A percentile compares a stretch with the other conserved stretches of the same genome.
phyloP scores from a whole-genome alignment of 2,329 filamentous ascomycete genomes.

The Xylaria sp. region DNA sequence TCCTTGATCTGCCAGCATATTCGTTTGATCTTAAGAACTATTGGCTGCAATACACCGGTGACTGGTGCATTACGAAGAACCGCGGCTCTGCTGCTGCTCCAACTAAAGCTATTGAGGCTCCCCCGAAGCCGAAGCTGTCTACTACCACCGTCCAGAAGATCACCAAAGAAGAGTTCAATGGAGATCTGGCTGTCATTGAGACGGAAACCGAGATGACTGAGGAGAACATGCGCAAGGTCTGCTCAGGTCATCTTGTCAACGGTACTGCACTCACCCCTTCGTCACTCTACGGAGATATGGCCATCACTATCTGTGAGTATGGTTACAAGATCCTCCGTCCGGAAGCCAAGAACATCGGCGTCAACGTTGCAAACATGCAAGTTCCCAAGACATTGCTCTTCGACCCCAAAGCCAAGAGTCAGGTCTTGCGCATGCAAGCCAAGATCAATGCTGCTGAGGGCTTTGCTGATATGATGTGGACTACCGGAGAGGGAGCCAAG shows the following conservation, averaged over 20 bases:
- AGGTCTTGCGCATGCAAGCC: constrained; percentile 57
- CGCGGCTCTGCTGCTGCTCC: constrained; percentile 47
- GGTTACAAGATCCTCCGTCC: constrained; percentile 59
- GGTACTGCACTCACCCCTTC: constrained; percentile 62
- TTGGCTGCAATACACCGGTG: constrained; percentile 59
- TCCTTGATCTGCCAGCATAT: constrained; percentile 64
- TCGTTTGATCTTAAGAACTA: constrained; percentile 67
- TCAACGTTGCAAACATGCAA: constrained; percentile 63
- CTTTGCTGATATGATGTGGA: constrained; percentile 52
- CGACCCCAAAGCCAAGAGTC: constrained; percentile 40
- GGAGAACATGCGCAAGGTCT: constrained; percentile 55
- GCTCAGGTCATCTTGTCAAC: constrained; percentile 63
- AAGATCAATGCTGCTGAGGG: constrained; percentile 53
- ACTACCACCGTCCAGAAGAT: constrained; percentile 63
- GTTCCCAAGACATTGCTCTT: constrained; percentile 66
- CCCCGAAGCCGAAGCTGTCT: constrained; percentile 49
- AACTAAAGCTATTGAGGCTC: constrained; percentile 27
- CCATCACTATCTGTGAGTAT: constrained; percentile 58
- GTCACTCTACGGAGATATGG: constrained; percentile 45
- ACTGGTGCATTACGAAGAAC: constrained; percentile 62
- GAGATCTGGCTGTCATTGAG: constrained; percentile 53
- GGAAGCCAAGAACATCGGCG: constrained; percentile 48
- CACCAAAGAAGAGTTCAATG: constrained; percentile 56
- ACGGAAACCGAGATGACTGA: constrained; percentile 63
- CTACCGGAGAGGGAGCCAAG: constrained; percentile 54